These are phyloP conservation scores for Graphiopsis chlorocephala DNA, from an alignment of 2,329 filamentous ascomycete genomes.

Conservation along the genomic window DNA sequence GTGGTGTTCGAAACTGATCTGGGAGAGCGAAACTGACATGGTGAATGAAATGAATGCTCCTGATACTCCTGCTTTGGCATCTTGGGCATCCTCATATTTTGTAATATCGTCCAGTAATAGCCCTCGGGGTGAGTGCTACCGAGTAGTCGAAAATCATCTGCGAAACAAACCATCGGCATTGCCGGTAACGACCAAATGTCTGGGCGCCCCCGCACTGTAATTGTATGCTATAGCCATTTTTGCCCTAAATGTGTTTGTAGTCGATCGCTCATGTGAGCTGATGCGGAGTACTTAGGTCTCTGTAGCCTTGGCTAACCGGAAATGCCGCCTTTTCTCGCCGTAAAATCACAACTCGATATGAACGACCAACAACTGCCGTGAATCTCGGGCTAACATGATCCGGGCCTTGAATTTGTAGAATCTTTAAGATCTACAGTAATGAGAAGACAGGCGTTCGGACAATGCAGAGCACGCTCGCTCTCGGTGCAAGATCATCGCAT, in stretches of 20 bases:
- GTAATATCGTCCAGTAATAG: background rate
- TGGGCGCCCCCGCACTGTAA: background rate
- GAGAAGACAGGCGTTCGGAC: background rate
- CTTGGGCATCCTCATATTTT: background rate
- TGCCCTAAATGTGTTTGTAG: background rate
- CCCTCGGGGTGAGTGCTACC: background rate
- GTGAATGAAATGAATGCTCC: background rate
- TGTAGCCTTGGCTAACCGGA: background rate
- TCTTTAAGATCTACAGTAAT: background rate
- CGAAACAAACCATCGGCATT: background rate
- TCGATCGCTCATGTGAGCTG: background rate
- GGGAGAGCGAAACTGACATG: slow-evolving; percentile 8
- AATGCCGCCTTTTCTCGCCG: background rate
- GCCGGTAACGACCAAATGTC: background rate
- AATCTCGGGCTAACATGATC: background rate
- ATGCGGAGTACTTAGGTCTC: background rate
- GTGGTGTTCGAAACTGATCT: slow-evolving; percentile 5
- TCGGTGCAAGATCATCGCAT: background rate
- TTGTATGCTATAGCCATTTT: background rate
- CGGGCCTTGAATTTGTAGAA: background rate
- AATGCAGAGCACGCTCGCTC: background rate
- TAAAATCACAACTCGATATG: background rate
- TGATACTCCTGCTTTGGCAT: background rate
- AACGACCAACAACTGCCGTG: background rate
- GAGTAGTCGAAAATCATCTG: background rate